Evolutionary conservation across 148 eudicot species (phyloP).

Genomic region (Limonium bicolor): DNA sequence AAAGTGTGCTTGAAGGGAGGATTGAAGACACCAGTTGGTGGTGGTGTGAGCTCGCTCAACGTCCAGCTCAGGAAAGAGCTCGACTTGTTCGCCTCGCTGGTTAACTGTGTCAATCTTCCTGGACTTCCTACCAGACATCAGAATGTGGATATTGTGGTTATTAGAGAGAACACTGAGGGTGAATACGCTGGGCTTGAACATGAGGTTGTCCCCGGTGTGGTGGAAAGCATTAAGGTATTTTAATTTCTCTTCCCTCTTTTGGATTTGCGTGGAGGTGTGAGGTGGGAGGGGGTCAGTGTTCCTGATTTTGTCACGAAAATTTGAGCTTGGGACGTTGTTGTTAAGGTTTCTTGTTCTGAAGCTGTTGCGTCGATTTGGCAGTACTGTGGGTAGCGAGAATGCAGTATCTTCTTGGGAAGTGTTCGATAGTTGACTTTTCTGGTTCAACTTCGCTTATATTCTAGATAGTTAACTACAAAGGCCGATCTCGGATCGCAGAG

Average conservation of each 20-base stretch:
- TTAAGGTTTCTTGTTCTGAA: too few relatives aligned
- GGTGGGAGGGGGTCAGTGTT: too few relatives aligned
- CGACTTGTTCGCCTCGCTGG: slow-evolving; percentile 21
- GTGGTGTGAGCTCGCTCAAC: slow-evolving; percentile 23
- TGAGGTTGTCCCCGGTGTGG: slow-evolving; percentile 28
- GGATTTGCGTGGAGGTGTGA: not conserved
- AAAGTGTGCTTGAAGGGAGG: slow-evolving; percentile 29
- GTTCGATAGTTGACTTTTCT: too few relatives aligned
- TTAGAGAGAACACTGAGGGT: slow-evolving; percentile 26
- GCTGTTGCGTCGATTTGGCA: too few relatives aligned
- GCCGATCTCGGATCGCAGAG: too few relatives aligned
- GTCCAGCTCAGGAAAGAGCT: slow-evolving; percentile 23
- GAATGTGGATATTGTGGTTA: slow-evolving; percentile 26
- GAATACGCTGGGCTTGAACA: slow-evolving; percentile 28
- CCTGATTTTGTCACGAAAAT: too few relatives aligned
- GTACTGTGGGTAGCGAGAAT: too few relatives aligned
- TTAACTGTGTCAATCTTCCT: slow-evolving; percentile 19
- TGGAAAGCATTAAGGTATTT: slow-evolving; percentile 22
- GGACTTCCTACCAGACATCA: slow-evolving; percentile 24
- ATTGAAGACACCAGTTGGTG: slow-evolving; percentile 21
- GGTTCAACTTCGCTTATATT: too few relatives aligned
- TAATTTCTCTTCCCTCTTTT: not conserved
- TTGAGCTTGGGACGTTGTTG: too few relatives aligned
- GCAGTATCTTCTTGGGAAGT: too few relatives aligned
- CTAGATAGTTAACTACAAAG: too few relatives aligned